Conservation (phyloP, 257 asterid species). For the Nemophila menziesii region DNA sequence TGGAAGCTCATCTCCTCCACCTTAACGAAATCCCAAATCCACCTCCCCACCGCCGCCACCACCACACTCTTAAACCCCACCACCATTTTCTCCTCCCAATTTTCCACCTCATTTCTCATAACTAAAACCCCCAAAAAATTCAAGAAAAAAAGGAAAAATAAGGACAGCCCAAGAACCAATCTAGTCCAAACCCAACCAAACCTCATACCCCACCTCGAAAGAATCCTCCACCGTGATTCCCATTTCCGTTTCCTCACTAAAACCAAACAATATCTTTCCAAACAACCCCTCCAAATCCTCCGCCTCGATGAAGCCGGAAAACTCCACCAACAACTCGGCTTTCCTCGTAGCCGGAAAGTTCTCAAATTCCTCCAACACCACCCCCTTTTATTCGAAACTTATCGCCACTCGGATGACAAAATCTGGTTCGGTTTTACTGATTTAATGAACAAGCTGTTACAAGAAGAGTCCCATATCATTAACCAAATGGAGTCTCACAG, state of each 20-base stretch:
- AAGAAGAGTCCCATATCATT: slow-evolving; percentile 25
- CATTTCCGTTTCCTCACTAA: slow-evolving; percentile 60
- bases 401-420: slow-evolving; percentile 62
- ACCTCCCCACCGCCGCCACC: slow-evolving; percentile 3
- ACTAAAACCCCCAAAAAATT: slow-evolving; percentile 83
- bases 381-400: slow-evolving; percentile 54
- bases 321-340: slow-evolving; percentile 73
- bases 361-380: slow-evolving; percentile 51
- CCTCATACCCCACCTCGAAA: slow-evolving; percentile 47
- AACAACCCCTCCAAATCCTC: slow-evolving; percentile 60
- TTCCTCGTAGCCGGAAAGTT: slow-evolving; percentile 81
- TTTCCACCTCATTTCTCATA: slow-evolving; percentile 73
- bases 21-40: slow-evolving; percentile 13
- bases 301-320: slow-evolving; percentile 80
- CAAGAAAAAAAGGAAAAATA: slow-evolving; percentile 56
- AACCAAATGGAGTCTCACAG: slow-evolving; percentile 40
- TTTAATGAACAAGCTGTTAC: slow-evolving; percentile 41
- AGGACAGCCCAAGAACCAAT: slow-evolving; percentile 63
- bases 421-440: slow-evolving; percentile 85
- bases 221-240: slow-evolving; percentile 48
- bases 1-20: slow-evolving; percentile 22
- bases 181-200: slow-evolving; percentile 67
- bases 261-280: slow-evolving; percentile 62
- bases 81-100: slow-evolving; percentile 19
- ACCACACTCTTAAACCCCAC: slow-evolving; percentile 12